phyloP scores from a whole-genome alignment of 2,329 filamentous ascomycete genomes.

The Bertia moriformis region DNA sequence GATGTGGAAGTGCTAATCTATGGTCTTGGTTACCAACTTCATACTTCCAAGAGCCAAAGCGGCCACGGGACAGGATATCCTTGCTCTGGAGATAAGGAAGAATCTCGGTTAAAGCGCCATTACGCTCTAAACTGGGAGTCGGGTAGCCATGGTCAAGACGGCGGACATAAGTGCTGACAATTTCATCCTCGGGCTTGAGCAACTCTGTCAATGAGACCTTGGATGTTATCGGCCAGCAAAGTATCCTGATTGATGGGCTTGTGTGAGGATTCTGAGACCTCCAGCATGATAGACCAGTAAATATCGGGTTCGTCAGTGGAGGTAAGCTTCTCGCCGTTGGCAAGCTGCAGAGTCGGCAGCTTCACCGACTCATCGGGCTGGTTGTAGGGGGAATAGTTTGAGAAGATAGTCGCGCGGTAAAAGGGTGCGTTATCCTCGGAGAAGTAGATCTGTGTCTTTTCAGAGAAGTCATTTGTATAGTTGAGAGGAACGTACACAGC shows the following conservation, averaged over 20 bases:
- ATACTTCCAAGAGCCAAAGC: too few species aligned
- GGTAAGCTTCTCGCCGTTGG: conserved; percentile 67
- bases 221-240: conserved; percentile 77
- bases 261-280: conserved; percentile 88
- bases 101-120: too few species aligned
- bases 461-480: not conserved
- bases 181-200: conserved; percentile 80
- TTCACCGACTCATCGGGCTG: conserved; percentile 72
- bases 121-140: conserved; percentile 84
- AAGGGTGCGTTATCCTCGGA: conserved; percentile 97
- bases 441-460: conserved; percentile 58
- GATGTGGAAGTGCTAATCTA: too few species aligned
- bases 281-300: conserved; percentile 99
- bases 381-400: conserved; percentile 98
- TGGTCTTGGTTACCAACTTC: too few species aligned
- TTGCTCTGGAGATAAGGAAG: too few species aligned
- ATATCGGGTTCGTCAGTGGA: conserved; percentile 68
- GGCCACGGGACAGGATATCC: too few species aligned
- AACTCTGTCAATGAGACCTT: conserved; percentile 80
- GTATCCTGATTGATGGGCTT: conserved; percentile 83
- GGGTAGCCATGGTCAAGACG: conserved; percentile 97
- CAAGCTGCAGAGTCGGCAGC: conserved; percentile 73
- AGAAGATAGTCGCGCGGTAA: conserved; percentile 99
- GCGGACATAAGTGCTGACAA: conserved; percentile 95
- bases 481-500: conserved; percentile 53